Evolutionary conservation across 148 eudicot genomes (phyloP).

Genomic region (Talinum fruticosum): DNA sequence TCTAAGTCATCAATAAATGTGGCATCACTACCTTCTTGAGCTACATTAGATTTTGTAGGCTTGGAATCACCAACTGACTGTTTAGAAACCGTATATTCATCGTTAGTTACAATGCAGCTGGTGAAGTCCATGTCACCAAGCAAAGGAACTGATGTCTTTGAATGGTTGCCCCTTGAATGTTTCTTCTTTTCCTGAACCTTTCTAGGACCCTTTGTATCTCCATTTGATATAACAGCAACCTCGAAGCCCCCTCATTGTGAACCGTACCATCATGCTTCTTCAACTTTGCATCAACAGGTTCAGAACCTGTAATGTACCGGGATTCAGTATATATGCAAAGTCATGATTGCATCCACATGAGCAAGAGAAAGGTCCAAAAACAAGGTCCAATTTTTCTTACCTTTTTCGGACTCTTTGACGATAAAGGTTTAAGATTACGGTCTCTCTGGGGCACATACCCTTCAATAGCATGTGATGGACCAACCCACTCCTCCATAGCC

Average conservation of each 20-base stretch:
- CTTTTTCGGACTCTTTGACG: conserved; percentile 34
- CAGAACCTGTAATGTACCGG: conserved; percentile 24
- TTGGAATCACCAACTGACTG: conserved; percentile 16
- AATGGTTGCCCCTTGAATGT: not conserved
- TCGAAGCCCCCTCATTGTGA: conserved; percentile 23
- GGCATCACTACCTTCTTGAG: conserved; percentile 25
- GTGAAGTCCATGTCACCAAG: conserved; percentile 28
- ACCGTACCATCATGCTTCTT: conserved; percentile 8
- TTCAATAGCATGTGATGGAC: conserved; percentile 85
- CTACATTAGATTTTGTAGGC: conserved; percentile 14
- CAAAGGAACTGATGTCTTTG: conserved; percentile 3
- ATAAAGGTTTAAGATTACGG: conserved; percentile 25
- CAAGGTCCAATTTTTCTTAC: conserved; percentile 24
- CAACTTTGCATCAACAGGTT: conserved; percentile 16
- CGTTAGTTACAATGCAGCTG: conserved; percentile 25
- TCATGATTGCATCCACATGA: not conserved
- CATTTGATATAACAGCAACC: conserved; percentile 18
- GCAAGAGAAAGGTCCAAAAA: conserved; percentile 7
- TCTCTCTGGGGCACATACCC: conserved; percentile 80
- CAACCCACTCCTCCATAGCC: conserved; percentile 73
- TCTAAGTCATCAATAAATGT: not conserved
- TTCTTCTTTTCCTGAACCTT: conserved; percentile 15
- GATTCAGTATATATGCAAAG: conserved; percentile 3
- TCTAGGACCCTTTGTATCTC: conserved; percentile 2
- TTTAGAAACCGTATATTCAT: conserved; percentile 29